phyloP scores from a whole-genome alignment of 306 rosid species.

The Styphnolobium japonicum region DNA sequence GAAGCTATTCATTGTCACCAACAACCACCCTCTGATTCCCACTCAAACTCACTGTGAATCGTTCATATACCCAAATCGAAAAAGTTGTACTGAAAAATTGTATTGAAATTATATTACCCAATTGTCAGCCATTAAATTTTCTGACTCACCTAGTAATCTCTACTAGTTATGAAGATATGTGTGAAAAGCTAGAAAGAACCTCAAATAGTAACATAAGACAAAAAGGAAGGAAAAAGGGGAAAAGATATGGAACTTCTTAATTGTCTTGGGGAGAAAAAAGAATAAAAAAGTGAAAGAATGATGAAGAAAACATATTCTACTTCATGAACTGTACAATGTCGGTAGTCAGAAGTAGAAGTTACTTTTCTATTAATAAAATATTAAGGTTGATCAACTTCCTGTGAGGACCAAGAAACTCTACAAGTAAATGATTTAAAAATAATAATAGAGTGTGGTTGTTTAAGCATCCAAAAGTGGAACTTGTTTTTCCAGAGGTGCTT shows the following conservation, averaged over 20 bases:
- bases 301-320: constrained; percentile 43
- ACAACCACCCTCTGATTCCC: no score
- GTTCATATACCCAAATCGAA: no score
- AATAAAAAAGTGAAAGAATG: constrained; percentile 32
- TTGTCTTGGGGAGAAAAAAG: neutral
- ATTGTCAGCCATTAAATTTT: constrained; percentile 30
- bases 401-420: no score
- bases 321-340: constrained; percentile 51
- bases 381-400: constrained; percentile 45
- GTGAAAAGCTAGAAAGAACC: constrained; percentile 17
- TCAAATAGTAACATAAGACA: constrained; percentile 16
- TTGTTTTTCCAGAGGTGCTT: no score
- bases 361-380: constrained; percentile 30
- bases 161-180: constrained; percentile 27
- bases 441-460: no score
- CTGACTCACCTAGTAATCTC: constrained; percentile 8
- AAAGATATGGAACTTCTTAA: neutral
- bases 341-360: constrained; percentile 50
- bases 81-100: no score
- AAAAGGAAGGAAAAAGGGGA: neutral
- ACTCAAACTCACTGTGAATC: no score
- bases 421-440: no score
- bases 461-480: no score
- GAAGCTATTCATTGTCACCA: no score
- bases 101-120: no score